Evolutionary conservation across 495 filamentous ascomycete species (phyloP), one percentile per base, ranked within the genome.

Genomic region (Lophium mytilinum): DNA sequence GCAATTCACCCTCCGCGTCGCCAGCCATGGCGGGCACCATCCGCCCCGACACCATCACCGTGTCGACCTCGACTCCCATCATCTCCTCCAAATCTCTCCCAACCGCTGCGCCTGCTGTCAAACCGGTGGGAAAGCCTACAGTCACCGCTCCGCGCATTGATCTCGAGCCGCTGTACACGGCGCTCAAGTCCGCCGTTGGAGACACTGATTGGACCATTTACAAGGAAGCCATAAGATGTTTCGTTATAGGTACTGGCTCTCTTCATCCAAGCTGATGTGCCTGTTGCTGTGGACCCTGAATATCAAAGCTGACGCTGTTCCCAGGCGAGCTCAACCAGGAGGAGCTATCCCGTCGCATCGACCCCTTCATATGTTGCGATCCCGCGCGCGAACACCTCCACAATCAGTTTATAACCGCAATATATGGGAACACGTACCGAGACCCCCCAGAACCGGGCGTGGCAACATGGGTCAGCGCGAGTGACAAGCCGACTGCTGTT

Each of bases 391-490:
- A 62, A 66, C 88, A 94, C 68, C 80, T 93, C 15, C 93, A 98
- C 71, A 98, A 98, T 70, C 86, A 89, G 67, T 84, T 97, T 52
- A 71, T 96, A 51, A 80, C 83, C 66, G 89, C 87, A 37, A 86
- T 98, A 66, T 87, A 87, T 66, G 87, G 81, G 57, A 98, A 98
- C 74, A 78, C 88, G 47, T 86, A 82, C 21, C 80, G 93, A 56
- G 93, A 98, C 69, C 82, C 88, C 66, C 93, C 93, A 6, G 90
- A 95, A 67, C 84, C 86, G 71, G 90, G 90, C 61, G 87, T 95
- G 63, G 94, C 93, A 57, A 87, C 81, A 63, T 98, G 91, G 91
- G 93, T 98, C 53, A 90, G 87, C 62, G 88, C 89, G 19, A 96
- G 93, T 66, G 92, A 97, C 73, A 96, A 96, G 74, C 90, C 90